These are phyloP conservation scores for Fraxinus velutina DNA, from an alignment of 305 asterid species.

Conservation along the genomic window DNA sequence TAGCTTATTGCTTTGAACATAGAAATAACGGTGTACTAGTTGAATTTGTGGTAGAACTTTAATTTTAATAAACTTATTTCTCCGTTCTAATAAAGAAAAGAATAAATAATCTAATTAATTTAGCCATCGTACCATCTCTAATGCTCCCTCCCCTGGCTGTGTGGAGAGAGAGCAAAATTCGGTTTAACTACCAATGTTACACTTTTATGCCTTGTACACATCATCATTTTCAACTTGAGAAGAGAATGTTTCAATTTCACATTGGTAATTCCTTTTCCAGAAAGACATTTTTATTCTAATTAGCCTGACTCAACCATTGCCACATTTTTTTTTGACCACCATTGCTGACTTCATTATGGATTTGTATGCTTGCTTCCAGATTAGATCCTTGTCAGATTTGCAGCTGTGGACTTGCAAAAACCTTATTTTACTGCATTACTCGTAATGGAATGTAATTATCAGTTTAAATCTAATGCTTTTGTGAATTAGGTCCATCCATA, in stretches of 20 bases:
- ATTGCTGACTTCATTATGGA: neutral
- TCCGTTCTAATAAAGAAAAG: neutral
- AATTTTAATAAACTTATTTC: neutral
- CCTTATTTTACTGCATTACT: neutral
- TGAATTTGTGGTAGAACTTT: neutral
- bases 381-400: neutral
- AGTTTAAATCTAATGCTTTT: constrained; percentile 12
- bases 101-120: neutral
- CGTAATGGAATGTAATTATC: neutral
- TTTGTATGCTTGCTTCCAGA: neutral
- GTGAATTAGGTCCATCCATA: constrained; percentile 81
- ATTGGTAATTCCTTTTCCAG: neutral
- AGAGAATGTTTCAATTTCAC: neutral
- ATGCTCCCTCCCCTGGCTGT: neutral
- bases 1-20: neutral
- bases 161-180: neutral
- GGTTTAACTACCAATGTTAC: neutral
- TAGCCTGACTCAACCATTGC: neutral
- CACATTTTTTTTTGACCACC: neutral
- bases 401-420: neutral
- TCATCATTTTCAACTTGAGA: neutral
- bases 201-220: neutral
- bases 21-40: neutral
- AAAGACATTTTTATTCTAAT: neutral
- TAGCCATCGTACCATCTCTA: neutral